These are phyloP conservation scores for Collybia nuda DNA, from an alignment of 768 basidiomycete species.

Conservation along the genomic window DNA sequence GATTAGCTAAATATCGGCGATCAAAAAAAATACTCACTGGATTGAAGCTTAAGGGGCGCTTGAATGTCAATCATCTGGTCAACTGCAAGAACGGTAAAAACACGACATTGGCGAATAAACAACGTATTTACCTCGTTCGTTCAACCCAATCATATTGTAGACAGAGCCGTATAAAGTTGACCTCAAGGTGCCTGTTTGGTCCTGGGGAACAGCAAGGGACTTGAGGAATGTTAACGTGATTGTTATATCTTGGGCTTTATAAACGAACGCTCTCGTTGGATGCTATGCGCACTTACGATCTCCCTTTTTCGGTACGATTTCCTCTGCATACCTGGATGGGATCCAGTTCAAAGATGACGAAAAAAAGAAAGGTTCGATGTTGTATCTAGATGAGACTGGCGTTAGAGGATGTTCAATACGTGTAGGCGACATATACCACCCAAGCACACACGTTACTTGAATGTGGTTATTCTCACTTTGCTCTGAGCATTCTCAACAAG, in stretches of 20 bases:
- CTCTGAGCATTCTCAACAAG: conserved; percentile 60
- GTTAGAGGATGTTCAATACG: neutral
- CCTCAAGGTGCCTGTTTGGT: neutral
- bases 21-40: conserved; percentile 20
- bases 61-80: conserved; percentile 38
- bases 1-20: neutral
- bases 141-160: conserved; percentile 7
- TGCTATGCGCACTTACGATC: conserved; percentile 45
- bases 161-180: conserved; percentile 3
- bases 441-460: no score
- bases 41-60: conserved; percentile 33
- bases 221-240: conserved; percentile 56
- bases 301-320: conserved; percentile 31
- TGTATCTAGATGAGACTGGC: conserved; percentile 33
- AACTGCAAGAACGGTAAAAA: conserved; percentile 12
- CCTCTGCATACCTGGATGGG: conserved; percentile 63
- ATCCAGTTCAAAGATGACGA: conserved; percentile 69
- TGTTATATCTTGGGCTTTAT: conserved; percentile 47
- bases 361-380: conserved; percentile 68
- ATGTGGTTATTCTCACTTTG: conserved; percentile 34
- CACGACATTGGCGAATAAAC: conserved; percentile 10
- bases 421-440: no score
- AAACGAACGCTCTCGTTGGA: neutral
- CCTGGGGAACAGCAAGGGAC: conserved; percentile 28
- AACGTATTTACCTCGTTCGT: conserved; percentile 11